Base-by-base conservation (phyloP, 1,139 yeast genomes). In the Suhomyces coccinellae region DNA sequence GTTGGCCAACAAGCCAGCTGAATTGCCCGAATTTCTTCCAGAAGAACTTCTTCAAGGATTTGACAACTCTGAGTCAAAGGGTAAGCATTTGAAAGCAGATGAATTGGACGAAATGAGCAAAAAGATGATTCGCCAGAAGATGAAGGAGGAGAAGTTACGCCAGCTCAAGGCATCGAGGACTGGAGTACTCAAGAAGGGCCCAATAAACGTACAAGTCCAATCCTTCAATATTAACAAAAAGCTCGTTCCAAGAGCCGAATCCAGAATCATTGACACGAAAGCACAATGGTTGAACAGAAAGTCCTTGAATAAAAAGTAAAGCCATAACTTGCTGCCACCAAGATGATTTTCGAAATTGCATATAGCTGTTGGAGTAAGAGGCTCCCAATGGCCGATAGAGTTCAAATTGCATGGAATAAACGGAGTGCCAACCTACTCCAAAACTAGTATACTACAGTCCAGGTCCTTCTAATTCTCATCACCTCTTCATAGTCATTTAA, bases 251-350 rank as follows among this genome's bases (percentile, higher is more conserved):
- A 66, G 66, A 36, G 73, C 76, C 36, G 80, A 75, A 47, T 57
- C 62, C 17, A 61, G 65, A 36, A 66, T 75, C 11, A 59, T 76
- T 42, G 67, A 63, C 39, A 65, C 74, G 27, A 79, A 73, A 57
- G 78, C 77, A 43, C 77, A 77, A 54, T 83, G 88, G 88, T 65
- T 83, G 52, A 76, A 73, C 53, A 75, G 89, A 59, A 80, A 75
- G 54, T 66, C 82, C 16, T 61, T 82, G 44, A 61, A 66, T 41
- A 69, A 64, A 50, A 73, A 65, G 52, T 73, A 55, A 48, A n/a
- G 13, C 7, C 27, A 26, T 9, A 3, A 10, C 27, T 9, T 11
- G 24, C 7, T 20, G 24, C 24, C 24, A 20, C 24, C 24, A 20
- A 20, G 6, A 20, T 20, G 8, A 6, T 26, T 30, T 30, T 30